Conservation (phyloP, 805 yeast genomes). For the Saccharomycopsis schoenii region DNA sequence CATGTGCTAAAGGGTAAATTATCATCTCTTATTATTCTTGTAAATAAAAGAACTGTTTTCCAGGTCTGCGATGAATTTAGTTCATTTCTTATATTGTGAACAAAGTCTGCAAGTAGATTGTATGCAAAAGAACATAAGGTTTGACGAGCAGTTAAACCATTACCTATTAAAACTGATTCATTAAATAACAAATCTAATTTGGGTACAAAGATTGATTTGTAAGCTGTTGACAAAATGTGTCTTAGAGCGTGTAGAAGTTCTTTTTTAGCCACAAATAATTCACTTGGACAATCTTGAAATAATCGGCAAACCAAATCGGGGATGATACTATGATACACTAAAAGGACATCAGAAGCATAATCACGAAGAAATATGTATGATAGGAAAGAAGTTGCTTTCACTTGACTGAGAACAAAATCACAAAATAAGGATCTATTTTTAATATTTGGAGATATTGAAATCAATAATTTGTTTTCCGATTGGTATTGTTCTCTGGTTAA, state of each 20-base stretch:
- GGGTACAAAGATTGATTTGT: slow-evolving; percentile 71
- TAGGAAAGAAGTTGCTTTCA: slow-evolving; percentile 88
- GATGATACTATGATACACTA: slow-evolving; percentile 47
- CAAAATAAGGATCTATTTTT: slow-evolving; percentile 71
- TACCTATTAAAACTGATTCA: slow-evolving; percentile 81
- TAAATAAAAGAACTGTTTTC: slow-evolving; percentile 76
- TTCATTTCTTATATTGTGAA: slow-evolving; percentile 83
- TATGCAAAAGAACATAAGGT: slow-evolving; percentile 89
- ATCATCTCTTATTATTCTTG: slow-evolving; percentile 70
- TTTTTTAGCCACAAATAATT: slow-evolving; percentile 80
- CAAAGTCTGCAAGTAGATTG: slow-evolving; percentile 90
- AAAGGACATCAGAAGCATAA: slow-evolving; percentile 55
- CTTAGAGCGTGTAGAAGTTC: slow-evolving; percentile 90
- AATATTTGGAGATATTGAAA: slow-evolving; percentile 67
- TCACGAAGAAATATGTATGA: slow-evolving; percentile 89
- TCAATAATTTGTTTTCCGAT: slow-evolving; percentile 46
- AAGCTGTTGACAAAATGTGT: slow-evolving; percentile 88
- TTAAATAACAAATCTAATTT: slow-evolving; percentile 79
- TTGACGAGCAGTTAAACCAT: slow-evolving; percentile 85
- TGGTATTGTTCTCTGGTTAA: slow-evolving; percentile 51
- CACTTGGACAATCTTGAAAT: slow-evolving; percentile 92
- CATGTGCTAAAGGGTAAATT: slow-evolving; percentile 82
- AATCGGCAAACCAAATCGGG: slow-evolving; percentile 83
- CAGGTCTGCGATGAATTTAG: slow-evolving; percentile 75
- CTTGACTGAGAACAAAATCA: slow-evolving; percentile 87